Base-by-base conservation (phyloP, 495 filamentous ascomycete genomes). In the Penicillium roqueforti region DNA sequence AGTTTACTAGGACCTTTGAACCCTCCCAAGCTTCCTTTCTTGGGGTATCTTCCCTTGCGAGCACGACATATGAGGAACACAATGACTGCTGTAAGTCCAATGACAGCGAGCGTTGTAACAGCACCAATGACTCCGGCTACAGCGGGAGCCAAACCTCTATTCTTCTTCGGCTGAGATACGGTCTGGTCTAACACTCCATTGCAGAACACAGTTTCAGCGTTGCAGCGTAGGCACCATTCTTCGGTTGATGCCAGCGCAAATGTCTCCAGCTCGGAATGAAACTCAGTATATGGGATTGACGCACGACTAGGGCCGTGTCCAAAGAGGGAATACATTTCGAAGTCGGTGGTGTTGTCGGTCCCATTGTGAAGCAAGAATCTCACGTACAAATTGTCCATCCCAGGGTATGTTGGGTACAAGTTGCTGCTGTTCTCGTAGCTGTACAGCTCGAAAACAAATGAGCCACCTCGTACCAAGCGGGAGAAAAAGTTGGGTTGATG, bases 281-380 rank as follows among this genome's bases (percentile, higher is more conserved):
- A 95, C 25, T 83, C 82, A 20, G 39, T 67, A 77, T 83, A 92
- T 18, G 78, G 69, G 18, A 92, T 64, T 7, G 72, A 67, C 5
- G 68, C 72, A 46, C 78, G 72, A 38, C 69, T 76, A 16, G 76
- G 74, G 6, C 68, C 63, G 53, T 73, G 71, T 22, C 82, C 82
- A 58, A 95, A 92, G 3, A 95, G 76, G 18, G 47, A 39, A 7
- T 39, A 50, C 4, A 25, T 0, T 20, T 31, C 7, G 29, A 50
- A 50, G 14, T 26, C n/a, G 22, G 47, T 69, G 9, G 63, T 57
- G 18, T 76, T 68, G n/a, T 79, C 78, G 13, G 87, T 87, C 39
- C 87, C 87, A 65, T 95, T 95, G 59, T 83, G 79, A 68, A 92
- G 83, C 10, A 88, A 69, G 71, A 92, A 91, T 36, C 90, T 83